phyloP scores from a whole-genome alignment of 805 yeast genomes.

The Helenozyma rhizophorensis region DNA sequence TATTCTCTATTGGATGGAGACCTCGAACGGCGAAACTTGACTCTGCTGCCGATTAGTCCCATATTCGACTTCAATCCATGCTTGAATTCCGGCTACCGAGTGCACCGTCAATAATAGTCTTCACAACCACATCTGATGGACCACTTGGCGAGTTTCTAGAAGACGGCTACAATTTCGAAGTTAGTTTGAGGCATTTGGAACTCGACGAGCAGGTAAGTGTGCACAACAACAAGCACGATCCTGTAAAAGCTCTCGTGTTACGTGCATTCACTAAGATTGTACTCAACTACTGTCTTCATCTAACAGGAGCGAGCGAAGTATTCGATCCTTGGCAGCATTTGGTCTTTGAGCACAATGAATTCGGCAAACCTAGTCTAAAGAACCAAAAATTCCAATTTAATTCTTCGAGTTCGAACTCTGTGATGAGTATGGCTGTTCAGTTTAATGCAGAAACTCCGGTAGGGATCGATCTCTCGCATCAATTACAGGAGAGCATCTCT shows the following conservation, averaged over 20 bases:
- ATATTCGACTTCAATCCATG: too few relatives aligned
- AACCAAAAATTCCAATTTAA: slow-evolving; percentile 43
- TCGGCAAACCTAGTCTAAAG: slow-evolving; percentile 53
- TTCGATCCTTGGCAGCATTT: slow-evolving; percentile 20
- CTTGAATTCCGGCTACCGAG: too few relatives aligned
- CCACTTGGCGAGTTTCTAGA: slow-evolving; percentile 4
- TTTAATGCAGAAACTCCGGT: slow-evolving; percentile 19
- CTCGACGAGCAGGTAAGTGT: slow-evolving; percentile 40
- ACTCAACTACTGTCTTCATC: slow-evolving; percentile 28
- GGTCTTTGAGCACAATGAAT: slow-evolving; percentile 27
- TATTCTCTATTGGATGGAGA: too few relatives aligned
- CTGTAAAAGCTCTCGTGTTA: slow-evolving; percentile 37
- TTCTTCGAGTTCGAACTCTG: slow-evolving; percentile 53
- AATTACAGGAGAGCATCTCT: slow-evolving; percentile 23
- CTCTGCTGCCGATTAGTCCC: too few relatives aligned
- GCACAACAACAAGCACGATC: slow-evolving; percentile 31
- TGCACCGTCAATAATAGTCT: too few relatives aligned
- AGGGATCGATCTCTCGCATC: slow-evolving; percentile 38
- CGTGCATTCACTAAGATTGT: slow-evolving; percentile 43
- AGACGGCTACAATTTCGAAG: slow-evolving; percentile 45
- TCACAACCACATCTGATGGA: too few relatives aligned
- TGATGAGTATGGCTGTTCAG: slow-evolving; percentile 44
- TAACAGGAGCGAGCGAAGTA: slow-evolving; percentile 5
- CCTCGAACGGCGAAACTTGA: too few relatives aligned
- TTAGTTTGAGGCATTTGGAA: slow-evolving; percentile 42